phyloP scores from a whole-genome alignment of 2,329 filamentous ascomycete species.

The Aspergillus fijiensis region DNA sequence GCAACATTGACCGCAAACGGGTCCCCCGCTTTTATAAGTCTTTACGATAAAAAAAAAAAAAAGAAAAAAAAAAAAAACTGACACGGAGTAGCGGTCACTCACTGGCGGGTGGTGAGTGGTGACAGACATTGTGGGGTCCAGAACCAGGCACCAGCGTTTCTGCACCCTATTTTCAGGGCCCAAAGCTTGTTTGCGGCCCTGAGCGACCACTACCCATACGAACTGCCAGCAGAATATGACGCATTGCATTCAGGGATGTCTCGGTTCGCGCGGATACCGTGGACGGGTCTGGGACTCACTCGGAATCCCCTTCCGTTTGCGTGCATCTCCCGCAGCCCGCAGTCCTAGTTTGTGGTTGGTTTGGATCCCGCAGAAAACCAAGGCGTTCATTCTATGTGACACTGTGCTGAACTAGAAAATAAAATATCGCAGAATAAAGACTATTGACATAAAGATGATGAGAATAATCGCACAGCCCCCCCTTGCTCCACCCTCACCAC shows the following conservation, averaged over 20 bases:
- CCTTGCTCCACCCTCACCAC: constrained; percentile 10
- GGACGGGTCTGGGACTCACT: too few relatives aligned
- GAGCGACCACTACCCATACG: too few relatives aligned
- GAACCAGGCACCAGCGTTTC: background rate
- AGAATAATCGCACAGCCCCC: background rate
- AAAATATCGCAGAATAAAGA: background rate
- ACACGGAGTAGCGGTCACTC: too few relatives aligned
- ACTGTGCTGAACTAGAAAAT: too few relatives aligned
- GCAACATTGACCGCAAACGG: background rate
- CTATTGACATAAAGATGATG: background rate
- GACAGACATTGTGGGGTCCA: background rate
- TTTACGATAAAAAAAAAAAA: background rate
- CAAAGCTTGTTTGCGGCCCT: background rate
- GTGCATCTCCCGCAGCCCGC: background rate
- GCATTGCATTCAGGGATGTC: background rate
- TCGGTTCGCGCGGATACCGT: background rate
- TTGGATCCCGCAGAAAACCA: too few relatives aligned
- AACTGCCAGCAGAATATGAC: too few relatives aligned
- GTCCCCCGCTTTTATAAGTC: too few relatives aligned
- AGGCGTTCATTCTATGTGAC: too few relatives aligned
- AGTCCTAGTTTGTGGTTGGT: background rate
- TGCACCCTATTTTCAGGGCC: background rate
- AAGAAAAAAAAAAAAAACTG: too few relatives aligned
- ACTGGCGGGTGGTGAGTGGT: too few relatives aligned
- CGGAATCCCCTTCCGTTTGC: background rate